A percentile compares a stretch with the other conserved stretches of the same genome.
These are phyloP conservation scores for Pyrus pyrifolia DNA, from an alignment of 306 rosid genomes.

Conservation along the genomic window DNA sequence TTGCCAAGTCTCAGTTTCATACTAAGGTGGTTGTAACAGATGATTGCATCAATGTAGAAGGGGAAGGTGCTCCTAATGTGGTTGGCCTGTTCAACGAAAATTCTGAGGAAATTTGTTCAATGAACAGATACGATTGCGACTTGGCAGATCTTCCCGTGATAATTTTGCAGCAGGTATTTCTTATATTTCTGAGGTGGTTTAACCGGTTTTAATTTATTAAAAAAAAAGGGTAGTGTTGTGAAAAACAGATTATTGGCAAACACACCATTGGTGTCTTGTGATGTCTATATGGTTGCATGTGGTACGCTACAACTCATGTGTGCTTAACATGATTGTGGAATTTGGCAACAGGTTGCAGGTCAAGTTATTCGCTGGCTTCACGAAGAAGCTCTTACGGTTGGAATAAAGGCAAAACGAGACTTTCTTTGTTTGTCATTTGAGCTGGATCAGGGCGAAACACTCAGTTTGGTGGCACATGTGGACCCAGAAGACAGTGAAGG, in stretches of 20 bases:
- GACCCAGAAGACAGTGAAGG: conserved; percentile 74
- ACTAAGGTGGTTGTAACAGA: conserved; percentile 73
- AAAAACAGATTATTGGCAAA: background rate
- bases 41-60: conserved; percentile 70
- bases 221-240: background rate
- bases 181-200: background rate
- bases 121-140: conserved; percentile 69
- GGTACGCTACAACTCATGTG: background rate
- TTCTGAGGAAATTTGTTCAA: conserved; percentile 50
- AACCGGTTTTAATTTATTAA: background rate
- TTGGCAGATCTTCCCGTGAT: conserved; percentile 77
- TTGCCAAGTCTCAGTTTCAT: conserved; percentile 57
- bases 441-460: conserved; percentile 81
- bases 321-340: background rate
- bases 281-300: background rate
- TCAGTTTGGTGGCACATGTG: conserved; percentile 68
- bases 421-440: conserved; percentile 70
- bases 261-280: background rate
- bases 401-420: conserved; percentile 68
- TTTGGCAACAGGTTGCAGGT: conserved; percentile 64
- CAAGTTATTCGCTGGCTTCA: conserved; percentile 85
- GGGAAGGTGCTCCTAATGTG: conserved; percentile 80
- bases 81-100: conserved; percentile 66
- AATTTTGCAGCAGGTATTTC: conserved; percentile 79
- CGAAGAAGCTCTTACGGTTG: conserved; percentile 72